A percentile compares a stretch with the other conserved stretches of the same genome.
Evolutionary conservation across 495 filamentous ascomycete species (phyloP).

Genomic region (Penicillium ochrochloron): DNA sequence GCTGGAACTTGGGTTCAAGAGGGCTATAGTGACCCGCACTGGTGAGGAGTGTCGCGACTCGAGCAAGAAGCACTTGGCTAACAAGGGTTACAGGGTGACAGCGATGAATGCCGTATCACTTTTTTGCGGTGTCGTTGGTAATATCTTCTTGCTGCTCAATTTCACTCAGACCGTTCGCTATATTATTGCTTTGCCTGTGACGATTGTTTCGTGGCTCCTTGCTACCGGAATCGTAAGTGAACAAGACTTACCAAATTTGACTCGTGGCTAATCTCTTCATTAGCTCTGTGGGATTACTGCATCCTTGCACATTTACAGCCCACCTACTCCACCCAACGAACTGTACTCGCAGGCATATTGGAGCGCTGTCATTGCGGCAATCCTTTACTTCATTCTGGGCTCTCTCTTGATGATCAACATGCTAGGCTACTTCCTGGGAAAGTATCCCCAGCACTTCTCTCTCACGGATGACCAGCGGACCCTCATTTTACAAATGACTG

Average conservation of each 20-base stretch:
- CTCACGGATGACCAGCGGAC: slow-evolving; percentile 74
- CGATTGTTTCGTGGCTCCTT: slow-evolving; percentile 71
- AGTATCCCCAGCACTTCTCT: slow-evolving; percentile 76
- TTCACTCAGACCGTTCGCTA: slow-evolving; percentile 83
- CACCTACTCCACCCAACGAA: slow-evolving; percentile 60
- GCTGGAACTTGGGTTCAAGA: slow-evolving; percentile 46
- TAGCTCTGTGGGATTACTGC: slow-evolving; percentile 65
- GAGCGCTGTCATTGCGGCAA: slow-evolving; percentile 73
- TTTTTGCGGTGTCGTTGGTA: slow-evolving; percentile 67
- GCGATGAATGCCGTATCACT: slow-evolving; percentile 69
- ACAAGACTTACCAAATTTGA: not conserved
- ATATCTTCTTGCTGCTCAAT: slow-evolving; percentile 77
- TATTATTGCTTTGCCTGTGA: slow-evolving; percentile 70
- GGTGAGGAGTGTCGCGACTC: slow-evolving; percentile 41
- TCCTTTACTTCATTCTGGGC: slow-evolving; percentile 66
- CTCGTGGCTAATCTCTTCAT: slow-evolving; percentile 6
- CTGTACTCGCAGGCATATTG: slow-evolving; percentile 77
- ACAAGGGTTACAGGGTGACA: slow-evolving; percentile 39
- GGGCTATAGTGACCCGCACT: slow-evolving; percentile 55
- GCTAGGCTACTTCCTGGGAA: slow-evolving; percentile 75
- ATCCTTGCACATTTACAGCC: slow-evolving; percentile 63
- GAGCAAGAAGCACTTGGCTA: not conserved
- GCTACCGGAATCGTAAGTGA: slow-evolving; percentile 66
- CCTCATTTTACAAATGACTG: slow-evolving; percentile 66
- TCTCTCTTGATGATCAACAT: slow-evolving; percentile 75